Percentiles rank a stretch among this genome's conserved stretches.
phyloP scores from a whole-genome alignment of 1,284 basidiomycete genomes.

The Meripilus lineatus region DNA sequence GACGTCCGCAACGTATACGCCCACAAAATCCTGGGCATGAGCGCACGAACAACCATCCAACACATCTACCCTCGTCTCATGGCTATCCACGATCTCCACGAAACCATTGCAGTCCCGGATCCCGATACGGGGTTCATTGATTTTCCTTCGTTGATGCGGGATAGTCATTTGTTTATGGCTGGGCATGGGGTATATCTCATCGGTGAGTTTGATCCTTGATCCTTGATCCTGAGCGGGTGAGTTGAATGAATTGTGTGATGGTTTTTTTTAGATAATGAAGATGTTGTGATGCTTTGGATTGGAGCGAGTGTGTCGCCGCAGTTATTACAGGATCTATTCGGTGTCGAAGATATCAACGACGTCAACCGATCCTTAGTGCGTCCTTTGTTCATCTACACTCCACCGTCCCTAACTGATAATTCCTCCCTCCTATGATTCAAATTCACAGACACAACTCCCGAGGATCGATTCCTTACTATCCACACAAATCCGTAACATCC shows the following conservation, averaged over 20 bases:
- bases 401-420: neutral
- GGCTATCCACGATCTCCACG: slow-evolving; percentile 83
- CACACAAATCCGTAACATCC: slow-evolving; percentile 80
- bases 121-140: slow-evolving; percentile 43
- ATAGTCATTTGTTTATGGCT: slow-evolving; percentile 87
- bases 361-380: slow-evolving; percentile 74
- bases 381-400: neutral
- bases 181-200: slow-evolving; percentile 89
- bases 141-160: slow-evolving; percentile 80
- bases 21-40: slow-evolving; percentile 70
- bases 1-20: slow-evolving; percentile 91
- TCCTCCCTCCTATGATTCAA: neutral
- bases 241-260: slow-evolving; percentile 1
- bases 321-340: slow-evolving; percentile 84
- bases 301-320: slow-evolving; percentile 81
- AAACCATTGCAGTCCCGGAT: slow-evolving; percentile 68
- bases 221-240: neutral
- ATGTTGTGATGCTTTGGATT: slow-evolving; percentile 88
- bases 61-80: slow-evolving; percentile 89
- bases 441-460: slow-evolving; percentile 64
- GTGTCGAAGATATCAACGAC: slow-evolving; percentile 71
- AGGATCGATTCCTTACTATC: slow-evolving; percentile 75
- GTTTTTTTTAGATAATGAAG: slow-evolving; percentile 78
- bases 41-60: slow-evolving; percentile 68
- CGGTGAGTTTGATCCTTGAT: slow-evolving; percentile 43